phyloP scores from a whole-genome alignment of 2,329 filamentous ascomycete genomes.

The Aspergillus ochraceoroseus region DNA sequence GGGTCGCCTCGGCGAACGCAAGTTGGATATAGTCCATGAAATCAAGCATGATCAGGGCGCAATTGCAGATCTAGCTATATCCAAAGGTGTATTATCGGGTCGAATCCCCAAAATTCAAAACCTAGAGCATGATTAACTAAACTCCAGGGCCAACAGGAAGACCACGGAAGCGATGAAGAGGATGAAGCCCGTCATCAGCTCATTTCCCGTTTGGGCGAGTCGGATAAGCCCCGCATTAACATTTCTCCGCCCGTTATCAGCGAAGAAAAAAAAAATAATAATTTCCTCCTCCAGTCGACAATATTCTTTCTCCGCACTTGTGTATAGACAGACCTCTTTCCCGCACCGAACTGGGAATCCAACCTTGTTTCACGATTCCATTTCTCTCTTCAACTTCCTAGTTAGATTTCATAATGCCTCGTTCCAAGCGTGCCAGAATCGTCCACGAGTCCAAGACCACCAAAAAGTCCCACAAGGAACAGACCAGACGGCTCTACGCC shows the following conservation, averaged over 20 bases:
- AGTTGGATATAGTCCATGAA: conserved; percentile 97
- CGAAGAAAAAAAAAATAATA: conserved; percentile 35
- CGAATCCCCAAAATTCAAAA: too few relatives aligned
- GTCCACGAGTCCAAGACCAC: conserved; percentile 84
- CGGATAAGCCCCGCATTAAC: conserved; percentile 39
- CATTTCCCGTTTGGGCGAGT: conserved; percentile 27
- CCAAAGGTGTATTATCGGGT: neutral
- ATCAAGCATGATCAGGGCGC: conserved; percentile 65
- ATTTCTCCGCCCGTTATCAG: conserved; percentile 39
- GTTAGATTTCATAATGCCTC: conserved; percentile 65
- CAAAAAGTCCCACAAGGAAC: conserved; percentile 89
- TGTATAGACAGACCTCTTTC: conserved; percentile 12
- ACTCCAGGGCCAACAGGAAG: neutral
- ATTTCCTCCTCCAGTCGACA: conserved; percentile 24
- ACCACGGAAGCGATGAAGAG: conserved; percentile 6
- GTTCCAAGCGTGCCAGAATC: conserved; percentile 87
- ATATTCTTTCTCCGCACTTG: conserved; percentile 18
- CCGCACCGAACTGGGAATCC: conserved; percentile 2
- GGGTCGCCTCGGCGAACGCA: conserved; percentile 78
- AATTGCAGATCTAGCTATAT: neutral
- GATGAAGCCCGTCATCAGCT: conserved; percentile 24
- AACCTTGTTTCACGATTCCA: neutral
- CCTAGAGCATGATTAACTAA: conserved; percentile 2
- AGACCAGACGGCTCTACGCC: conserved; percentile 78
- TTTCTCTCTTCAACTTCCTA: neutral